Base-by-base conservation (phyloP, 352 stramenopile species). In the Phytopythium cucurbitacearum region DNA sequence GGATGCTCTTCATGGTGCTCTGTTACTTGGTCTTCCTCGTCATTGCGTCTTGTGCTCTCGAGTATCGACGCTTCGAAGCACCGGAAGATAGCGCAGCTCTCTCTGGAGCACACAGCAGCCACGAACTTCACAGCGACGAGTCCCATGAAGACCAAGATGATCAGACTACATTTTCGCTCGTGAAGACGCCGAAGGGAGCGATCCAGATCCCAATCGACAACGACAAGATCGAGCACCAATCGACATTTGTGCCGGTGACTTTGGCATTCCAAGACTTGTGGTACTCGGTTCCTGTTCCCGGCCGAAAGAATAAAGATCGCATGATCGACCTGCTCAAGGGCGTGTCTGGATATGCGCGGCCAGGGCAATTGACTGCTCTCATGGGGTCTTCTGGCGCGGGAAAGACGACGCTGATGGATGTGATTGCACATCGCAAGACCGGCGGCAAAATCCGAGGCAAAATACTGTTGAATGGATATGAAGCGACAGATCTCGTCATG, bases 271-370 rank as follows among this genome's bases (percentile, higher is more conserved):
- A 76, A 35, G 53, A 81, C 37, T 52, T 74, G 46, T 69, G 66
- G 66, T 74, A 74, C 43, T 71, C 62, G 2, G 61, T 73, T 4
- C 65, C 64, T 5, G 63, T 71, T 37, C 70, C 72, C 7, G 62
- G 54, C 38, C 64, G 72, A 37, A 57, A 65, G 7, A 59, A 59
- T 44, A 46, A 67, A 13, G 66, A 85, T 5, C 50, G 53, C 7
- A 77, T 84, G 39, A 12, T 94, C 11, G 68, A 92, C 35, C 69
- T 97, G 39, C 60, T 97, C n/a, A 91, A 91, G 45, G 76, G 71
- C 48, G 67, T 96, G 4, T 78, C 49, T 48, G 87, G 88, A 7
- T 70, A 66, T 48, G 69, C 72, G 5, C 37, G 52, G 8, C 76
- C 79, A 1, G 76, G 80, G 0, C 63, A 51, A 8, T 80, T 91